Conservation (phyloP, 768 basidiomycete species). For the Exidia glandulosa region DNA sequence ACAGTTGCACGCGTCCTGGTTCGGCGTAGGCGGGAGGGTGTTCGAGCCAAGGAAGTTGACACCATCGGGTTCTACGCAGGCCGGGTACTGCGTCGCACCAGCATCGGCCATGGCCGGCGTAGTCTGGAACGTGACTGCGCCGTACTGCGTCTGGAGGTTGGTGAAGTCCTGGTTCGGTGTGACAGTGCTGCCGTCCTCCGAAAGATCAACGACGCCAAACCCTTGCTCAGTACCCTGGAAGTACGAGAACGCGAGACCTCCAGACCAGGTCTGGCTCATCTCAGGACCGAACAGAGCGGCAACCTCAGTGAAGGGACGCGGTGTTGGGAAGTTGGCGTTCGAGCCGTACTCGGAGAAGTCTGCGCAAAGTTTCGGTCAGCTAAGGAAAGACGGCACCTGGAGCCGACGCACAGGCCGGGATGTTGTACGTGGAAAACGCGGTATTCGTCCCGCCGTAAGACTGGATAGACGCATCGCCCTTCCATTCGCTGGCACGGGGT, state of each 20-base stretch:
- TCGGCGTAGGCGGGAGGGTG: constrained; percentile 74
- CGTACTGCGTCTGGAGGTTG: constrained; percentile 53
- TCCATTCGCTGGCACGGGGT: constrained; percentile 55
- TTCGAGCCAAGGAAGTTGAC: constrained; percentile 48
- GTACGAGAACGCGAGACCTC: constrained; percentile 82
- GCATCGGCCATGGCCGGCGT: constrained; percentile 49
- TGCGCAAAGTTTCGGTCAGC: constrained; percentile 77
- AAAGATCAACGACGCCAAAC: constrained; percentile 80
- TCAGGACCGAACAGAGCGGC: constrained; percentile 56
- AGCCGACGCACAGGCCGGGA: constrained; percentile 22
- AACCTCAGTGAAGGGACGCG: constrained; percentile 75
- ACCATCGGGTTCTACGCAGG: constrained; percentile 55
- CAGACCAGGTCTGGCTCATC: constrained; percentile 76
- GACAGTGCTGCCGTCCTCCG: constrained; percentile 52
- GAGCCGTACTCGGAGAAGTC: constrained; percentile 87
- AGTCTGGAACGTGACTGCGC: constrained; percentile 41
- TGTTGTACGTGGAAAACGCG: neutral
- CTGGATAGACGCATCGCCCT: constrained; percentile 53
- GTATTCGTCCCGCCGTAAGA: constrained; percentile 30
- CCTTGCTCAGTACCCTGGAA: constrained; percentile 63
- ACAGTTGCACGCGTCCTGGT: constrained; percentile 70
- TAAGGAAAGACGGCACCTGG: constrained; percentile 19
- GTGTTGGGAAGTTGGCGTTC: constrained; percentile 43
- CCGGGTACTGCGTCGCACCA: constrained; percentile 34
- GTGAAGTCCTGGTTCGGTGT: constrained; percentile 58